Evolutionary conservation across 805 yeast species (phyloP), one percentile per base, ranked within the genome.

Genomic region (Peterozyma toletana): DNA sequence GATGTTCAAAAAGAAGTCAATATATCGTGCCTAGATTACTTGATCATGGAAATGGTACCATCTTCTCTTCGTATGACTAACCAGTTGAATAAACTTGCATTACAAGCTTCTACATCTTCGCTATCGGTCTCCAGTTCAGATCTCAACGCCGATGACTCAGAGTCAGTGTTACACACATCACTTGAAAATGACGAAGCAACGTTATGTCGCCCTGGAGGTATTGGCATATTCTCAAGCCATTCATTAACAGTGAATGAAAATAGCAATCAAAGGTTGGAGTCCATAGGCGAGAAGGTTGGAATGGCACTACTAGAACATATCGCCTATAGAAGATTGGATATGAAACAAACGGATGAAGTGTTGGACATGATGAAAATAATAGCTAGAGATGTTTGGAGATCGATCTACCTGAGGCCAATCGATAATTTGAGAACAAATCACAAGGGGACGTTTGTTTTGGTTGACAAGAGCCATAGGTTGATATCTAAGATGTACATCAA

Each of bases 361-460:
- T 63, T 91, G 34, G 90, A 86, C 50, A 75, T 91, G 35, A 86
- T 93, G 87, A 91, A 91, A 63, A 89, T 87, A 59, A 77, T 93
- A 5, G 90, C 98, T 59, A 75, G 95, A 38, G 97, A 90, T 52
- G 83, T 90, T 29, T 93, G 98, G 98, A 80, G 77, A 53, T 64
- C 74, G 42, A 58, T 91, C 29, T 88, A 78, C 63, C 78, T 80
- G 34, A 91, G 89, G 62, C 96, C 86, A 59, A 86, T 93, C 70
- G 97, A 90, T 59, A 89, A 88, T 52, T 70, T 93, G 46, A 76
- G 95, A 48, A 93, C 99, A 1, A 93, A 93, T 58, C 97, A 93
- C 59, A 66, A 95, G 53, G 83, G 93, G 6, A 85, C 90, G 0
- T 86, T 79, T 60, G 91, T 88, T 21, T 68, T 87, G 37, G 77